Conservation (phyloP, 495 filamentous ascomycete species). For the Schizothecium vesticola region DNA sequence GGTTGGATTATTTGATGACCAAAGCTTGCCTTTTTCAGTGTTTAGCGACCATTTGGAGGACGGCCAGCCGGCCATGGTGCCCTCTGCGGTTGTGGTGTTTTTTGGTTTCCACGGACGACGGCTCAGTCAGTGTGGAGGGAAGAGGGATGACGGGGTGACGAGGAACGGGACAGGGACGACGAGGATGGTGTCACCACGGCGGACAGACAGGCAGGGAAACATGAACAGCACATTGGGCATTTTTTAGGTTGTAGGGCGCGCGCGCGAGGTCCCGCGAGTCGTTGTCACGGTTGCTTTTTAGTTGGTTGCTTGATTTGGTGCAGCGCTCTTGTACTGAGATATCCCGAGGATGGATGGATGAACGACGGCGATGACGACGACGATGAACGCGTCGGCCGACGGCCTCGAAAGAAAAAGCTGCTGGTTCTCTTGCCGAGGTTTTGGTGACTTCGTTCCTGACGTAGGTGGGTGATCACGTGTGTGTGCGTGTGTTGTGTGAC, state of each 20-base stretch:
- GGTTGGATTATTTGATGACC: background rate
- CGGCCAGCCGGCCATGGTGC: background rate
- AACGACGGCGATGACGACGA: background rate
- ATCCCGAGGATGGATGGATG: background rate
- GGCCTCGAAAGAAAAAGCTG: background rate
- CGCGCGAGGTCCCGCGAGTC: background rate
- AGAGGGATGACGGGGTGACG: background rate
- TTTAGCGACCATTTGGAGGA: background rate
- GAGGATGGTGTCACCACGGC: background rate
- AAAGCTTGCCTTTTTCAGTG: background rate
- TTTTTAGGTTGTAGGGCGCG: background rate
- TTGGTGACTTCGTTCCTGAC: background rate
- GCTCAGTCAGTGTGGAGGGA: background rate
- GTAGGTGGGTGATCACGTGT: too few relatives aligned
- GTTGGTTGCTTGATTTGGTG: background rate
- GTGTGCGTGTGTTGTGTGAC: background rate
- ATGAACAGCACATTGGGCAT: background rate
- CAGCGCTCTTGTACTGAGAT: background rate
- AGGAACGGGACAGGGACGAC: background rate
- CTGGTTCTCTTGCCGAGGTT: background rate
- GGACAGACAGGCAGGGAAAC: background rate
- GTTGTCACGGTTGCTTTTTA: background rate
- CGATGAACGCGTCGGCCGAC: background rate
- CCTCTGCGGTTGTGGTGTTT: background rate
- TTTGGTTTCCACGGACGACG: background rate